phyloP scores from a whole-genome alignment of 371 early-diverging fungal species.

The Gilbertella persicaria region DNA sequence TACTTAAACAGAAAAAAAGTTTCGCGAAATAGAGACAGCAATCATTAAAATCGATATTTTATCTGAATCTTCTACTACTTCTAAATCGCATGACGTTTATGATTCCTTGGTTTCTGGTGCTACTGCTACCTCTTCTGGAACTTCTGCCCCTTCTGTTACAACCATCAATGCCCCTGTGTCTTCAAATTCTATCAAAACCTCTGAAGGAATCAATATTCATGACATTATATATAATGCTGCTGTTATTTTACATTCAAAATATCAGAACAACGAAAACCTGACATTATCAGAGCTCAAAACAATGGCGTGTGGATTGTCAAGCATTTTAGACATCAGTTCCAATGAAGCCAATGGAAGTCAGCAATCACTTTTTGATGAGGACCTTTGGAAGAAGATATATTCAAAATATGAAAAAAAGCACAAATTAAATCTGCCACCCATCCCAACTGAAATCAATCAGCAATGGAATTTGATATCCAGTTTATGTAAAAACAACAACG shows the following conservation, averaged over 20 bases:
- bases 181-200: too few species aligned
- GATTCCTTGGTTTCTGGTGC: too few species aligned
- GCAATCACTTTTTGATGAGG: slow-evolving; percentile 4
- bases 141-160: too few species aligned
- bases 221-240: slow-evolving; percentile 10
- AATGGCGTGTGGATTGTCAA: slow-evolving; percentile 5
- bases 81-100: too few species aligned
- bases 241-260: too few species aligned
- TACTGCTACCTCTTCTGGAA: too few species aligned
- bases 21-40: too few species aligned
- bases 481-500: too few species aligned
- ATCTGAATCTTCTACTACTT: too few species aligned
- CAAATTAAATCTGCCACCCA: not conserved
- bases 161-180: not conserved
- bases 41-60: too few species aligned
- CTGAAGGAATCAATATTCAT: slow-evolving; percentile 12
- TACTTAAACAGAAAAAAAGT: too few species aligned
- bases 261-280: not conserved
- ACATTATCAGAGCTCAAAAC: slow-evolving; percentile 1
- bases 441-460: slow-evolving; percentile 1
- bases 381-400: not conserved
- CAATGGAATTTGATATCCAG: not conserved
- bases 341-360: slow-evolving; percentile 6
- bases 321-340: slow-evolving; percentile 2
- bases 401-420: slow-evolving; percentile 1